These are phyloP conservation scores for Melanogaster broomeanus DNA, from an alignment of 768 basidiomycete genomes.

Conservation along the genomic window DNA sequence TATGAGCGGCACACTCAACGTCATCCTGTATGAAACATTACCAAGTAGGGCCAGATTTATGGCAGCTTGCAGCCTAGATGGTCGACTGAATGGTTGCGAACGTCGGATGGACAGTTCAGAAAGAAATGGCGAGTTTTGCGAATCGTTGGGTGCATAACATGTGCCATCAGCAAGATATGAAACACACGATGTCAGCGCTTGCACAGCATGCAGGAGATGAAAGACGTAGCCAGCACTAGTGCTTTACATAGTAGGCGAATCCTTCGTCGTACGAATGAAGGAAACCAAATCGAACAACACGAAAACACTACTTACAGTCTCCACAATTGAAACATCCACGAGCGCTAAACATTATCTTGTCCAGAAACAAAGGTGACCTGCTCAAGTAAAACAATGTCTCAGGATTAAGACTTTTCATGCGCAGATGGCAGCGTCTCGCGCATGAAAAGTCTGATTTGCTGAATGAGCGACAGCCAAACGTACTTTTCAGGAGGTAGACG, in stretches of 20 bases:
- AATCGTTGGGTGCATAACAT: conserved; percentile 27
- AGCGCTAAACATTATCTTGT: conserved; percentile 52
- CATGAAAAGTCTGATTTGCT: background rate
- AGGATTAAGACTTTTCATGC: background rate
- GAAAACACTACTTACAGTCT: conserved; percentile 76
- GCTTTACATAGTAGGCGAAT: conserved; percentile 13
- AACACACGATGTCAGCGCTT: conserved; percentile 54
- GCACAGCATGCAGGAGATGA: conserved; percentile 36
- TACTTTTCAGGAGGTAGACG: conserved; percentile 17
- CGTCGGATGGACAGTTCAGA: conserved; percentile 1
- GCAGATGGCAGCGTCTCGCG: background rate
- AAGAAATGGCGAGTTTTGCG: conserved; percentile 24
- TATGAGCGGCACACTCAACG: conserved; percentile 12
- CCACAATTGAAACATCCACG: conserved; percentile 90
- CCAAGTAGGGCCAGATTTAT: conserved; percentile 89
- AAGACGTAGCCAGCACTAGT: conserved; percentile 27
- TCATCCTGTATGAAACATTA: conserved; percentile 39
- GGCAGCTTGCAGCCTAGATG: conserved; percentile 85
- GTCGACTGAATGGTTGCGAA: conserved; percentile 52
- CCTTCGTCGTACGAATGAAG: conserved; percentile 17
- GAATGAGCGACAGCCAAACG: conserved; percentile 7
- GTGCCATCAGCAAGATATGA: conserved; percentile 31
- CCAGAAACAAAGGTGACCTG: conserved; percentile 20
- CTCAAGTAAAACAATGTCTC: background rate
- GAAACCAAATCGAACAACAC: conserved; percentile 33